A percentile compares a stretch with the other conserved stretches of the same genome.
These are phyloP conservation scores for Isabelozyma rhagii DNA, from an alignment of 805 yeast species.

Conservation along the genomic window DNA sequence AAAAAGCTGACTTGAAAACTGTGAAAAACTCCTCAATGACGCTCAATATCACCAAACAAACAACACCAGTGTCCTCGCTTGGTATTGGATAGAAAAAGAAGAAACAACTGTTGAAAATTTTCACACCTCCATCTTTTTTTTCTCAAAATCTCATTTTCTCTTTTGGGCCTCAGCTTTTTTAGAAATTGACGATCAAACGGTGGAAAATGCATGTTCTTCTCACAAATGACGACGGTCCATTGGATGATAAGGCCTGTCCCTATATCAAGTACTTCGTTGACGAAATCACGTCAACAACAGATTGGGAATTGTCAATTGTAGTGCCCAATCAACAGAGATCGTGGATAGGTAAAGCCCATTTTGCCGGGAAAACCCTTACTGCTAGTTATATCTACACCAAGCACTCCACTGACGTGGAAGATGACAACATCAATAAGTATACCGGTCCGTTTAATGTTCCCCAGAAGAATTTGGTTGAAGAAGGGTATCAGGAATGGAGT, in stretches of 20 bases:
- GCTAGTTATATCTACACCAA: slow-evolving; percentile 63
- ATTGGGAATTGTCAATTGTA: slow-evolving; percentile 82
- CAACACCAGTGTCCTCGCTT: not conserved
- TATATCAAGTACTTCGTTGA: slow-evolving; percentile 80
- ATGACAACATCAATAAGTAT: slow-evolving; percentile 46
- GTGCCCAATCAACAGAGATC: slow-evolving; percentile 86
- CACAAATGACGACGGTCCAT: slow-evolving; percentile 97
- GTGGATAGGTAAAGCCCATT: slow-evolving; percentile 98
- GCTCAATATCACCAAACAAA: not conserved
- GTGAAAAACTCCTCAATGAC: not conserved
- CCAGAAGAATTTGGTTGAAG: slow-evolving; percentile 29
- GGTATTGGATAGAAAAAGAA: not conserved
- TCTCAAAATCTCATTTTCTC: not conserved
- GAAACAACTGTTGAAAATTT: not conserved
- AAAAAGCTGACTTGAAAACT: not conserved
- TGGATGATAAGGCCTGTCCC: slow-evolving; percentile 74
- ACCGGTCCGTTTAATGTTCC: slow-evolving; percentile 67
- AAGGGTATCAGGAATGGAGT: slow-evolving; percentile 72
- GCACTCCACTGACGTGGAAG: slow-evolving; percentile 41
- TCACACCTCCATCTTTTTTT: not conserved
- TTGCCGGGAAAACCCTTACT: slow-evolving; percentile 67
- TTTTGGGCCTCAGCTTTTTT: not conserved
- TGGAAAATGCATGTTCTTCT: slow-evolving; percentile 49
- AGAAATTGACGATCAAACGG: not conserved
- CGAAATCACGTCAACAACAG: slow-evolving; percentile 58